Conservation (phyloP, 192 early-diverging fungal species). For the Geosiphon pyriformis region DNA sequence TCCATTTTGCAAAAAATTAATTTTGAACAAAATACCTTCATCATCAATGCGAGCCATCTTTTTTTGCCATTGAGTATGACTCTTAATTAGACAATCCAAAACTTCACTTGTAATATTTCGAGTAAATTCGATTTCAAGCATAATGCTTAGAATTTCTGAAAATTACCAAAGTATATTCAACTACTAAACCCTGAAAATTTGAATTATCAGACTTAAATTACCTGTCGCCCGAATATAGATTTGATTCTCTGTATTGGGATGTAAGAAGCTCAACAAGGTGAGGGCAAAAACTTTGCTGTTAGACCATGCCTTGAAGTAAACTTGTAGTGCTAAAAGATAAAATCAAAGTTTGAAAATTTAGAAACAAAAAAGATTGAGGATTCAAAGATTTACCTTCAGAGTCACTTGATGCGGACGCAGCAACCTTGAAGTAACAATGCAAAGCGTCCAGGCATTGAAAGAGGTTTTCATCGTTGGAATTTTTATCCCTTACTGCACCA, state of each 20-base stretch:
- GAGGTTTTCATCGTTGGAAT: slow-evolving; percentile 8
- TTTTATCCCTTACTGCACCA: slow-evolving; percentile 8
- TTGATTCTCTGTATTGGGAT: slow-evolving; percentile 15
- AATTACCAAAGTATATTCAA: background rate
- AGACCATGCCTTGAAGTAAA: slow-evolving; percentile 14
- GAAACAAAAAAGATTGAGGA: background rate
- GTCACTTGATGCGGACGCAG: background rate
- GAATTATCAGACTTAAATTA: background rate
- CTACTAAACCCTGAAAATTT: too few species aligned
- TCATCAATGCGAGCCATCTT: background rate
- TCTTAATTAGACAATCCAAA: background rate
- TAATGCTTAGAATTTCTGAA: slow-evolving; percentile 14
- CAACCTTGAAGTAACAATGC: slow-evolving; percentile 1
- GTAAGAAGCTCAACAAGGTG: slow-evolving; percentile 10
- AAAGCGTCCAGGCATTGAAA: slow-evolving; percentile 17
- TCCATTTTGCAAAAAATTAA: background rate
- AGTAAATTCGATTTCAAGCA: slow-evolving; percentile 8
- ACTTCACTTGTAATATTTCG: background rate
- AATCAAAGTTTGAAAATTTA: background rate
- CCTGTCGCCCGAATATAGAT: slow-evolving; percentile 4
- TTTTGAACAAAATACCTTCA: slow-evolving; percentile 11
- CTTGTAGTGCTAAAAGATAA: background rate
- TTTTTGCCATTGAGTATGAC: slow-evolving; percentile 15
- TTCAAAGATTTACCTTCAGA: slow-evolving; percentile 21
- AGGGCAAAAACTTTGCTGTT: background rate